Base-by-base conservation (phyloP, 2,329 filamentous ascomycete species). In the Hirsutella rhossiliensis region DNA sequence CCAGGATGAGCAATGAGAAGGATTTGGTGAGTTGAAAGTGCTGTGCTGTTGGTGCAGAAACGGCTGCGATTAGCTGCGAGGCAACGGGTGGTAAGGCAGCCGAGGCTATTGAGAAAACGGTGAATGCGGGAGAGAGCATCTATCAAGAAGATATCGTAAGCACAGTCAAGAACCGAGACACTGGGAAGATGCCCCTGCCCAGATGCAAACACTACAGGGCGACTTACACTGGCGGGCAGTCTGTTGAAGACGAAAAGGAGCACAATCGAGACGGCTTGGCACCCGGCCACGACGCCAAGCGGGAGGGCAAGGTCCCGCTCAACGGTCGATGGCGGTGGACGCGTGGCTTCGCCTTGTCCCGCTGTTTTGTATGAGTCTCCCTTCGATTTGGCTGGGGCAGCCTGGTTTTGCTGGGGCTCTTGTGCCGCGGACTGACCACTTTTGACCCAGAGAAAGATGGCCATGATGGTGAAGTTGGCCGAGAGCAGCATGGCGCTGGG, bases 401-500 rank as follows among this genome's bases (percentile, higher is more conserved):
- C 17, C 9, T 17, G 15, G 18, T 11, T 18, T 17, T 37, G 15
- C 9, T 15, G 18, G 4, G 34, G n/a, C 13, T 32, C 28, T 13
- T 28, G 41, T 8, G 51, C n/a, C n/a, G 40, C 27, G 4, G 53
- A 45, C 45, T 75, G 75, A 1, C 90, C 90, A 54, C 87, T 95
- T 62, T 85, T 81, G 15, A 96, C 74, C 92, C 92, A 98, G n/a
- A 96, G 70, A 15, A 82, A 82, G 53, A 97, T 90, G 5, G 90
- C 87, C 71, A 90, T 94, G 59, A 98, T 90, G 28, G 86, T 95
- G 58, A 97, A 97, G 61, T 89, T 96, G 38, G 82, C 84, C 2
- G 92, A 92, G 45, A 98, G 75, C 42, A 97, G 67, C 92, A 98
- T 98, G n/a, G 92, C 92, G 54, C 87, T 94, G 0, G 92, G 92